Percentiles rank a stretch among this genome's conserved stretches.
phyloP scores from a whole-genome alignment of 208 protist species.

The Acanthamoeba lenticulata region DNA sequence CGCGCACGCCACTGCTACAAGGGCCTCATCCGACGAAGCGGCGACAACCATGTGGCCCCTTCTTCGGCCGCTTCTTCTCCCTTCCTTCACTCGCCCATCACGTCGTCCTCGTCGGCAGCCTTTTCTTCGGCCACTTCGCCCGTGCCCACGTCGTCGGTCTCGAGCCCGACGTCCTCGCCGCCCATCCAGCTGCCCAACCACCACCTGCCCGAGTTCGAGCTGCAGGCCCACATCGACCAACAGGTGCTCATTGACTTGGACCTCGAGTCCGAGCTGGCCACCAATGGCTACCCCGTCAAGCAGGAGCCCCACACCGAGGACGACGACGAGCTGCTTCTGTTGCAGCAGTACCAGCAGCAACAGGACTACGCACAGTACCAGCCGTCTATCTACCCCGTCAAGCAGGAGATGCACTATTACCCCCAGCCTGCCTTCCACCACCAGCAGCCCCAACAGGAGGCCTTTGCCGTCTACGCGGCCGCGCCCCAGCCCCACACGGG shows the following conservation, averaged over 20 bases:
- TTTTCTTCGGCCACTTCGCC: neutral
- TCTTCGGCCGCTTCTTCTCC: neutral
- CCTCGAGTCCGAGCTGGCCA: neutral
- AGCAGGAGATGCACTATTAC: too few species aligned
- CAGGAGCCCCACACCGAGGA: neutral
- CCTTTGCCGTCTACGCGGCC: too few species aligned
- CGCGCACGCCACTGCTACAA: slow-evolving; percentile 8
- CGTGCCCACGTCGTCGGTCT: neutral
- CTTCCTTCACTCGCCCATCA: neutral
- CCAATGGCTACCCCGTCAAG: neutral
- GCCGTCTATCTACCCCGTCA: too few species aligned
- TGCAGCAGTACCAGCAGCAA: too few species aligned
- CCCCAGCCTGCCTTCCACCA: too few species aligned
- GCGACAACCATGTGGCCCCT: neutral
- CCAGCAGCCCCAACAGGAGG: too few species aligned
- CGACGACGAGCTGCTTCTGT: too few species aligned
- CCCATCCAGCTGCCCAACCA: neutral
- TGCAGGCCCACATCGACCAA: neutral
- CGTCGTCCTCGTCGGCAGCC: neutral
- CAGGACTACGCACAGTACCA: too few species aligned
- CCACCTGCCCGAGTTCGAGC: neutral
- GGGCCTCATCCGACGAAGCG: neutral
- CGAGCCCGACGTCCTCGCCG: neutral
- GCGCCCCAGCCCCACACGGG: too few species aligned
- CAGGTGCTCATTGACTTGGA: neutral